Evolutionary conservation across 441 rosid species (phyloP), one percentile per base, ranked within the genome.

Genomic region (Adansonia rubrostipa): DNA sequence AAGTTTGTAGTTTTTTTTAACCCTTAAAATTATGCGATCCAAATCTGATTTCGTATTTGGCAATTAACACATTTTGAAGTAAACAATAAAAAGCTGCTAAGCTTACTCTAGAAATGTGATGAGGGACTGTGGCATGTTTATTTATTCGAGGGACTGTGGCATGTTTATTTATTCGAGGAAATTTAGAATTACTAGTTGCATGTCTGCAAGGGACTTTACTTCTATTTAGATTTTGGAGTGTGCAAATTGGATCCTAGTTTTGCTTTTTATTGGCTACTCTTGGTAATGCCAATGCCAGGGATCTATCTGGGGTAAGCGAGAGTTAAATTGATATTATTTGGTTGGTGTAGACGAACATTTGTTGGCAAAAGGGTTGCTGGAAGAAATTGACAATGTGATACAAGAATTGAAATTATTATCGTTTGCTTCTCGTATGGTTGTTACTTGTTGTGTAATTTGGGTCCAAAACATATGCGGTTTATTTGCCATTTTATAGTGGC

Each of bases 161-260:
- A 9, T 72, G 64, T 36, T 54, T 71, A 53, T 53, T 9, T 8
- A 5, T 36, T 71, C 47, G 48, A 33, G n/a, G 63, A n/a, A 71
- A 71, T 54, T 33, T n/a, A 33, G 61, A 71, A 71, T 73, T 19
- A 19, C 19, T 57, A 57, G 15, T 71, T 70, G 33, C 44, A 24
- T 71, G 1, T 56, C 54, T 57, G 76, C 40, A 57, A 57, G 17
- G 63, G 33, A 24, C 20, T 15, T 17, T 73, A 36, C 40, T 71
- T 71, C 10, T 50, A 20, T 53, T 36, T 36, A 54, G 48, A 53
- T 72, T 54, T 72, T 54, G 28, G 63, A 33, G 45, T 36, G 63
- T 17, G 13, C 61, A n/a, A 73, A 28, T n/a, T 17, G 53, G 65
- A 10, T 36, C 24, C n/a, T 73, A 17, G 65, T 57, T 73, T 36